Percentiles rank a stretch among this genome's conserved stretches.
These are phyloP conservation scores for Protoeuglena noctilucae DNA, from an alignment of 139 green algal species.

Conservation along the genomic window DNA sequence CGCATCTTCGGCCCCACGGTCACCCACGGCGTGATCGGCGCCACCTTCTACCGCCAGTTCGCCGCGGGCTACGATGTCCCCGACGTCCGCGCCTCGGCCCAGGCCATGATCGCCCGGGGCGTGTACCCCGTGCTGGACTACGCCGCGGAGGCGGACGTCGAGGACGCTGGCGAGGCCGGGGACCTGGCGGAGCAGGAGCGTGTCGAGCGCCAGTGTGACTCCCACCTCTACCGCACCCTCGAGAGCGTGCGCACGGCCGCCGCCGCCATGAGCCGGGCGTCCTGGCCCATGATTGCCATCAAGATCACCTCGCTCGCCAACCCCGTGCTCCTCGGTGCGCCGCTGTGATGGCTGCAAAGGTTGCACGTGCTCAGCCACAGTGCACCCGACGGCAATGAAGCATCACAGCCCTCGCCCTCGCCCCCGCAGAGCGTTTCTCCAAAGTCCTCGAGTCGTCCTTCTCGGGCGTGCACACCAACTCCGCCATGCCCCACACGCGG, in stretches of 20 bases:
- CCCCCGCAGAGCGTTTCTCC: constrained; percentile 1
- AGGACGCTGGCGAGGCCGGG: constrained; percentile 8
- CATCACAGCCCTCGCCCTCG: neutral
- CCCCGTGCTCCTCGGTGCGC: constrained; percentile 53
- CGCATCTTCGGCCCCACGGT: constrained; percentile 32
- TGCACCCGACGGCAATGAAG: constrained; percentile 2
- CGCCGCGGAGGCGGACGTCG: constrained; percentile 38
- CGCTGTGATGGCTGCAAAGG: constrained; percentile 40
- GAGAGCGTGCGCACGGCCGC: constrained; percentile 39
- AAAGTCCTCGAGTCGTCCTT: constrained; percentile 25
- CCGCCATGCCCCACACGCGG: neutral
- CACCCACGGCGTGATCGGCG: constrained; percentile 31
- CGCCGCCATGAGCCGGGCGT: neutral
- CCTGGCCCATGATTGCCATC: neutral
- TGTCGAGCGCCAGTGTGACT: constrained; percentile 44
- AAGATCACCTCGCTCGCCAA: constrained; percentile 71
- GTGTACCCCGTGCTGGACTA: constrained; percentile 43
- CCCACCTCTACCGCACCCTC: constrained; percentile 34
- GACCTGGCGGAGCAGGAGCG: neutral
- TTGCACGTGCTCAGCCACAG: constrained; percentile 47
- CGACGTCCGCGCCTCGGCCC: constrained; percentile 31
- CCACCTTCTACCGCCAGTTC: constrained; percentile 74
- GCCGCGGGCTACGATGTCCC: constrained; percentile 31
- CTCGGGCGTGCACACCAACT: constrained; percentile 16
- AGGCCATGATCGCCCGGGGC: constrained; percentile 16